Evolutionary conservation across 371 early-diverging fungal genomes (phyloP).

Genomic region (Lichtheimia corymbifera): DNA sequence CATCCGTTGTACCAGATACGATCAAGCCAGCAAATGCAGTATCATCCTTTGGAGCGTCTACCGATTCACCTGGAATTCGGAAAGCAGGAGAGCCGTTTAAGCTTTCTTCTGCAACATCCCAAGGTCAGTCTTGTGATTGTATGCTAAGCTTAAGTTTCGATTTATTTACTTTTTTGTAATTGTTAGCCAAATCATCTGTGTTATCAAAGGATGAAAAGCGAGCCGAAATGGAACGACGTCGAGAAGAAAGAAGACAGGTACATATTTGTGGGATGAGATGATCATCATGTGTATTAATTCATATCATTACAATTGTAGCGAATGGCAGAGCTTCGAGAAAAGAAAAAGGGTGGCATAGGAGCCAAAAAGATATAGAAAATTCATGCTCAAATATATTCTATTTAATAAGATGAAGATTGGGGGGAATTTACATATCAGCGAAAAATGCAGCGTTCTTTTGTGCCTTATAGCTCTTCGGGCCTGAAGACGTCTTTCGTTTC

Average conservation of each 20-base stretch:
- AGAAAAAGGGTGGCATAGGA: slow-evolving; percentile 46
- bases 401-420: not conserved
- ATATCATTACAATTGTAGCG: slow-evolving; percentile 20
- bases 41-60: slow-evolving; percentile 25
- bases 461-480: not conserved
- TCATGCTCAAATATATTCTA: too few relatives aligned
- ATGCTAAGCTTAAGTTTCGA: not conserved
- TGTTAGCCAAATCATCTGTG: slow-evolving; percentile 14
- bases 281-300: not conserved
- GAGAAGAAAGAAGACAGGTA: slow-evolving; percentile 65
- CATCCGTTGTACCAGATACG: slow-evolving; percentile 18
- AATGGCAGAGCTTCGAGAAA: slow-evolving; percentile 57
- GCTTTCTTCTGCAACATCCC: not conserved
- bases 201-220: slow-evolving; percentile 51
- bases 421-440: slow-evolving; percentile 11
- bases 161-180: not conserved
- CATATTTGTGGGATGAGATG: not conserved
- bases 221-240: slow-evolving; percentile 57
- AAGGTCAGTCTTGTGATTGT: not conserved
- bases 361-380: slow-evolving; percentile 29
- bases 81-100: not conserved
- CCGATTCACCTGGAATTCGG: slow-evolving; percentile 8
- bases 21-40: slow-evolving; percentile 6
- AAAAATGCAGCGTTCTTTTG: slow-evolving; percentile 15
- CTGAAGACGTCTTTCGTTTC: slow-evolving; percentile 8